These are phyloP conservation scores for Sarocladiaceae sp. DNA, from an alignment of 2,329 filamentous ascomycete genomes.

Conservation along the genomic window DNA sequence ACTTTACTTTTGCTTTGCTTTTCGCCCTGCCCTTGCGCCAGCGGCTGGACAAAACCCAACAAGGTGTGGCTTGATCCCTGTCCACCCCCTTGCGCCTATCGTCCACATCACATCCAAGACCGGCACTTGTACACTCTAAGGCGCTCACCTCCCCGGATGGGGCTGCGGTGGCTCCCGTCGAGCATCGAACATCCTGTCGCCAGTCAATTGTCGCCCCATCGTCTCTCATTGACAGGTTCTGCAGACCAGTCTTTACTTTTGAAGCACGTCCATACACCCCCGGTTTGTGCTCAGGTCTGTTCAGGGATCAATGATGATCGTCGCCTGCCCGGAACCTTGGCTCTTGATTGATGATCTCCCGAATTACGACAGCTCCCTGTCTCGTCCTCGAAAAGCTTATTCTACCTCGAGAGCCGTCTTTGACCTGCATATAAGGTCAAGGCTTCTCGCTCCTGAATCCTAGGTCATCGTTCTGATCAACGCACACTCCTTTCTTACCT, in stretches of 20 bases:
- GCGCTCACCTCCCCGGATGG: constrained; percentile 30
- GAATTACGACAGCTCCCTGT: not conserved
- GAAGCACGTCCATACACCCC: not conserved
- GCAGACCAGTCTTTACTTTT: not conserved
- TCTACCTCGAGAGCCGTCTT: not conserved
- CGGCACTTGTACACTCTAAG: not conserved
- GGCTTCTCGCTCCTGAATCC: not conserved
- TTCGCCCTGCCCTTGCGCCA: not conserved
- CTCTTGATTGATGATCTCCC: constrained; percentile 3
- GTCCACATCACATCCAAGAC: constrained; percentile 2
- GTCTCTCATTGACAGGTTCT: not conserved
- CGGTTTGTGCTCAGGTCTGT: not conserved
- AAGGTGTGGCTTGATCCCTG: not conserved
- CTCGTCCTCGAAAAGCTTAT: not conserved
- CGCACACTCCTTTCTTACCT: not conserved
- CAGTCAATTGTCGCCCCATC: not conserved
- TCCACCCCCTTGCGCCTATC: not conserved
- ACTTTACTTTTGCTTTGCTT: constrained; percentile 1
- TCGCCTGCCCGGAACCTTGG: not conserved
- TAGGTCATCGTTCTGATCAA: not conserved
- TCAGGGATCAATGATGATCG: constrained; percentile 2
- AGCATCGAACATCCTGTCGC: not conserved
- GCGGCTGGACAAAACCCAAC: not conserved
- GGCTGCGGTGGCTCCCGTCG: constrained; percentile 15
- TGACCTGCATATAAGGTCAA: not conserved